Evolutionary conservation across 257 asterid species (phyloP), one percentile per base, ranked within the genome.

Genomic region (Parsonsia alboflavescens): DNA sequence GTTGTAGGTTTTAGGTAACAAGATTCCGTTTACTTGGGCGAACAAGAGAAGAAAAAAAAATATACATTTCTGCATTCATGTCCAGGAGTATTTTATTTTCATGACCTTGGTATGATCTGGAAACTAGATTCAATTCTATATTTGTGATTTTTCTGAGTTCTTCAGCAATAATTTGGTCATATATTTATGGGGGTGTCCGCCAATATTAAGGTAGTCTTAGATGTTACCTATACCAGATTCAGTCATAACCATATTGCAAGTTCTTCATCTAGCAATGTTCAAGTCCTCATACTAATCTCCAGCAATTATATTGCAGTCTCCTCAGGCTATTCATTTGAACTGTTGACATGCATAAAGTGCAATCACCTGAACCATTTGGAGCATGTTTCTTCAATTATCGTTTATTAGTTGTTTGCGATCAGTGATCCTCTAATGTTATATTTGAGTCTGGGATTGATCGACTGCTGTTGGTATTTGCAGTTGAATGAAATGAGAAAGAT

Each of bases 401-500:
- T 65, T 42, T 9, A 65, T 39, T 64, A 19, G 17, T 19, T 36
- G 48, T 39, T 44, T 8, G 68, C 39, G 26, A 9, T 61, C 16
- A 49, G 28, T 49, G 70, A 67, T 78, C 46, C 53, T 50, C 45
- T 39, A 56, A 48, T 13, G 1, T 0, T 15, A 41, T 33, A 62
- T 70, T 59, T 53, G 45, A 59, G 65, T 7, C 39, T 66, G 73
- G 44, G 48, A 22, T 49, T 66, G 67, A 75, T 75, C 28, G 48
- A 10, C 10, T n/a, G n/a, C 63, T n/a, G 0, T 45, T 71, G 19
- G 17, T 33, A 16, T 78, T 72, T 73, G 71, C 84, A 94, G 98
- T 82, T 83, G 48, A 94, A 84, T 80, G 99, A 94, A 74, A 89
- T 92, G 82, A 87, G 96, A 76, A 92, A 94, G 84, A 73, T 78